Base-by-base conservation (phyloP, 2,329 filamentous ascomycete species). In the Lachnum nothofagi region DNA sequence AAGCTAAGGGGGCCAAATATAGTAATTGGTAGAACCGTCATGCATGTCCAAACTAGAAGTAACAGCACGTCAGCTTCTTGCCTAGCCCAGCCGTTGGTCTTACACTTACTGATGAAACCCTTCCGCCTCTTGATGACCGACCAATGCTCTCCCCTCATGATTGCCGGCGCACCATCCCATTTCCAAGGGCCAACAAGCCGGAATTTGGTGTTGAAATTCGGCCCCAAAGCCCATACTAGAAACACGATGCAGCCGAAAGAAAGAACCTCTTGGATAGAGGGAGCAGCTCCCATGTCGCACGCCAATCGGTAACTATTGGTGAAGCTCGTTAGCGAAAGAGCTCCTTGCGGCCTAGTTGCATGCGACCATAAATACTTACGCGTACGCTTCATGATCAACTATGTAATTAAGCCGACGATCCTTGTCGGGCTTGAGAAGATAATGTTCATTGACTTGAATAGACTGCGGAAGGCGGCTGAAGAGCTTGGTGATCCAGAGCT, bases 161-260 rank as follows among this genome's bases (percentile, higher is more conserved):
- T 39, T 9, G 48, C 25, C 35, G 51, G 24, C 3, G 56, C 56
- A 9, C 49, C 56, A 39, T 33, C 16, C 42, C 48, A 57, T 31
- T 48, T 49, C 52, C 54, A 59, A n/a, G 49, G 54, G 8, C 56
- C 56, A 31, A 70, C 59, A 2, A 76, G 56, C 4, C 72, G 65
- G 48, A 76, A 76, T 51, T 76, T 77, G 25, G 70, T 61, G 46
- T 74, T 76, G 56, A 76, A 72, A 58, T 75, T 74, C 24, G 72
- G 67, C 0, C 72, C 68, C 60, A 76, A 69, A 1, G 73, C 72
- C 73, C 74, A 76, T 0, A 67, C 68, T 46, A 67, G 69, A 5
- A 68, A 63, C 7, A 72, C 46, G 49, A 68, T 70, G 60, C 59
- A 70, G 34, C 57, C 57, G 12, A 44, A 40, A 9, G 54, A 56